These are phyloP conservation scores for Colletotrichum somersetense DNA, from an alignment of 2,329 filamentous ascomycete genomes.

Conservation along the genomic window DNA sequence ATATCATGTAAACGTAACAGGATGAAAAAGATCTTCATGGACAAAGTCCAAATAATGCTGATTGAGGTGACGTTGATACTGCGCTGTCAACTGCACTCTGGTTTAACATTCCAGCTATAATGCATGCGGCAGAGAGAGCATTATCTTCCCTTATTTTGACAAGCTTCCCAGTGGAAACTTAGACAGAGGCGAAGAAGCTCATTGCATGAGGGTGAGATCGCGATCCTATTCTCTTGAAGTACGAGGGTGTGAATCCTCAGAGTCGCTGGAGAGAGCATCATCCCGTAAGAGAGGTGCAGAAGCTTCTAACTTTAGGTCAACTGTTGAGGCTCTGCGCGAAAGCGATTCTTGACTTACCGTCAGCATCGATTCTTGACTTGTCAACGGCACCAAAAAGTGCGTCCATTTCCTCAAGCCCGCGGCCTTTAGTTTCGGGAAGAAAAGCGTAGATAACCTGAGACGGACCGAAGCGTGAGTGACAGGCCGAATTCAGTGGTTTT, in stretches of 20 bases:
- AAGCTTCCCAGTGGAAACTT: background rate
- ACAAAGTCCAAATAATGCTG: no score
- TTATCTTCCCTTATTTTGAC: background rate
- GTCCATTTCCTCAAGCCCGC: slow-evolving; percentile 60
- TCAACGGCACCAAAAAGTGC: slow-evolving; percentile 51
- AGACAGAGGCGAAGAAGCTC: background rate
- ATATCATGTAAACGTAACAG: no score
- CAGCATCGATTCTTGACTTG: background rate
- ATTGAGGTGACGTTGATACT: background rate
- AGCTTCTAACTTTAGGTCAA: background rate
- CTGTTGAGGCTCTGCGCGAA: background rate
- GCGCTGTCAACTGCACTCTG: background rate
- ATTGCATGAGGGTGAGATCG: background rate
- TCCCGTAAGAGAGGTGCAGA: slow-evolving; percentile 16
- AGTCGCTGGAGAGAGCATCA: slow-evolving; percentile 7
- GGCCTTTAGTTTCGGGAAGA: slow-evolving; percentile 60
- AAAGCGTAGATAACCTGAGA: slow-evolving; percentile 55
- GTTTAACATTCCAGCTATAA: background rate
- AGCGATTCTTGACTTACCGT: slow-evolving; percentile 5
- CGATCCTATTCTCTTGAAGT: background rate
- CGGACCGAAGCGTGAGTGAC: background rate
- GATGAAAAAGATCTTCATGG: no score
- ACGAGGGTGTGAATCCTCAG: background rate
- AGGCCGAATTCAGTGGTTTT: accelerated
- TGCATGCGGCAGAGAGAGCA: background rate